Evolutionary conservation across 768 basidiomycete genomes (phyloP).

Genomic region (Mycena sanguinolenta): DNA sequence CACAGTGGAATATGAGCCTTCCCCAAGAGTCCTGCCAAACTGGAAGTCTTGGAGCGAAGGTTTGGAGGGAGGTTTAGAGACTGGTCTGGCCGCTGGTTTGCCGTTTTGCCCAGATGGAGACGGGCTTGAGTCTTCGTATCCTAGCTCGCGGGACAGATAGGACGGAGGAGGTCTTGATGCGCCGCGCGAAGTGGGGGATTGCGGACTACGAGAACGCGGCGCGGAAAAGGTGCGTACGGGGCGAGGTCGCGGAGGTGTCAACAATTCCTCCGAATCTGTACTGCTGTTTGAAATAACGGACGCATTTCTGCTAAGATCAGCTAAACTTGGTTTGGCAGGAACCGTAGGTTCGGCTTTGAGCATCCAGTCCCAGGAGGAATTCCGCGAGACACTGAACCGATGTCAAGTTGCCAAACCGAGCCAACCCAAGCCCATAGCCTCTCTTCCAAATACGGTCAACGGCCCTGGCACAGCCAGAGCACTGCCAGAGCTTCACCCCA

Average conservation of each 20-base stretch:
- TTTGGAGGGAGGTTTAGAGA: slow-evolving; percentile 53
- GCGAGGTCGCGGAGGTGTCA: slow-evolving; percentile 62
- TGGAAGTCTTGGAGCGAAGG: slow-evolving; percentile 74
- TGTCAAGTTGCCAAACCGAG: slow-evolving; percentile 4
- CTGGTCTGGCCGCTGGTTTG: slow-evolving; percentile 48
- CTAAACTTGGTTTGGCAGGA: slow-evolving; percentile 50
- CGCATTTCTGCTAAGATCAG: slow-evolving; percentile 80
- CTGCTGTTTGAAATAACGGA: slow-evolving; percentile 81
- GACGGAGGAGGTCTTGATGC: slow-evolving; percentile 60
- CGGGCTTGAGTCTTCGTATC: slow-evolving; percentile 39
- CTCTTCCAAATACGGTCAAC: not conserved
- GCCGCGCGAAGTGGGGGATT: slow-evolving; percentile 50
- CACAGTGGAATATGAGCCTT: slow-evolving; percentile 88
- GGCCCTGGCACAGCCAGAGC: not conserved
- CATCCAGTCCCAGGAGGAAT: slow-evolving; percentile 46
- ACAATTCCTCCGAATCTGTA: slow-evolving; percentile 61
- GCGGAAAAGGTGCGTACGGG: slow-evolving; percentile 77
- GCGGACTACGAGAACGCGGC: slow-evolving; percentile 69
- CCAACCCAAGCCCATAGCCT: not conserved
- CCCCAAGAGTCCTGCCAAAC: slow-evolving; percentile 81
- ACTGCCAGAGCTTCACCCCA: not conserved
- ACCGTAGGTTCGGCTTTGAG: slow-evolving; percentile 50
- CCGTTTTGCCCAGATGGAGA: slow-evolving; percentile 28
- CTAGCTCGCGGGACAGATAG: slow-evolving; percentile 72
- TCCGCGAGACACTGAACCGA: slow-evolving; percentile 6